Evolutionary conservation across 495 filamentous ascomycete species (phyloP).

Genomic region (Pseudevernia furfuracea): DNA sequence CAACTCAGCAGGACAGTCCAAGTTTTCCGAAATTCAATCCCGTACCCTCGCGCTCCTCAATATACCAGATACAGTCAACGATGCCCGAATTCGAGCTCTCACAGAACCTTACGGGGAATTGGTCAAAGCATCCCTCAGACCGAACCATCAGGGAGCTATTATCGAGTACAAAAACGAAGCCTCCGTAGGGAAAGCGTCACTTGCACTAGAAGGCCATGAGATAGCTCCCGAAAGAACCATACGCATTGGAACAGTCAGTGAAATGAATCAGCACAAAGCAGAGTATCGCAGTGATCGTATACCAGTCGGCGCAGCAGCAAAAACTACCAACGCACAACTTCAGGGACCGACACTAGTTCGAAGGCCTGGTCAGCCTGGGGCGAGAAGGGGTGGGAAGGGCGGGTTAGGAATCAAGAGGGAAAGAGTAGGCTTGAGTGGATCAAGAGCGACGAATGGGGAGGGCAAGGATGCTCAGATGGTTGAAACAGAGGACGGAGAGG

Average conservation of each 20-base stretch:
- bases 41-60: constrained; percentile 54
- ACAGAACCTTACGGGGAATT: constrained; percentile 52
- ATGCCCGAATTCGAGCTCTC: constrained; percentile 51
- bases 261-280: constrained; percentile 56
- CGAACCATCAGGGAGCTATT: constrained; percentile 78
- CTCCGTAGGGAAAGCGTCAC: constrained; percentile 63
- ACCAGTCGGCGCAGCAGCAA: constrained; percentile 31
- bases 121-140: constrained; percentile 51
- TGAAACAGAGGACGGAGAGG: constrained; percentile 23
- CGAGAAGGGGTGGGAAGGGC: constrained; percentile 45
- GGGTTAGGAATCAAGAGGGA: constrained; percentile 52
- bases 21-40: constrained; percentile 30
- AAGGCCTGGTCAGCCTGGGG: constrained; percentile 48
- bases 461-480: constrained; percentile 26
- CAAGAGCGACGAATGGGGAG: constrained; percentile 28
- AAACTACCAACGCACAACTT: constrained; percentile 39
- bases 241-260: constrained; percentile 57
- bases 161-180: constrained; percentile 68
- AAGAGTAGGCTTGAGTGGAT: constrained; percentile 31
- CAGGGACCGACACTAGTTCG: constrained; percentile 47
- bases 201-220: constrained; percentile 66
- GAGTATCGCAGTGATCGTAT: constrained; percentile 48
- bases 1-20: constrained; percentile 8
- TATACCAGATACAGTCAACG: constrained; percentile 59
- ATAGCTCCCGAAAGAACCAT: constrained; percentile 58